phyloP scores from a whole-genome alignment of 176 grass and related monocot genomes.

The Neostapfia colusana region DNA sequence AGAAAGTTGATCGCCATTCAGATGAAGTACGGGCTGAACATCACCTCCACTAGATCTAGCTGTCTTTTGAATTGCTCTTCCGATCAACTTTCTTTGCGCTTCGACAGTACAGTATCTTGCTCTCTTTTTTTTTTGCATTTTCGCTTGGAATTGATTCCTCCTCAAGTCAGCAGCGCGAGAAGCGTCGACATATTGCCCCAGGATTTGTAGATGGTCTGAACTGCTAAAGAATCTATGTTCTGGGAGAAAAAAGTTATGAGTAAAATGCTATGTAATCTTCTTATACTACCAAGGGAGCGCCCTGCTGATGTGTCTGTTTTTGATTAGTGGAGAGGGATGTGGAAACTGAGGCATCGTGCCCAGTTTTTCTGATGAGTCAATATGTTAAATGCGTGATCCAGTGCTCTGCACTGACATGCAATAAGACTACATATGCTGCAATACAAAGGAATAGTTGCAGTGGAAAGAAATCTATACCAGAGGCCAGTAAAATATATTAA shows the following conservation, averaged over 20 bases:
- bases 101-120: background rate
- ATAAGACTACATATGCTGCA: background rate
- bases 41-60: constrained; percentile 50
- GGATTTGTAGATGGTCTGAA: constrained; percentile 13
- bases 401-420: background rate
- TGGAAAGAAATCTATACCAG: constrained; percentile 12
- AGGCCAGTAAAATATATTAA: constrained; percentile 1
- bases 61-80: constrained; percentile 4
- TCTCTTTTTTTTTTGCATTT: constrained; percentile 14
- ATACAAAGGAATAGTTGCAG: background rate
- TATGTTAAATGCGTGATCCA: background rate
- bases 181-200: constrained; percentile 35
- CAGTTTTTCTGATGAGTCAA: constrained; percentile 11
- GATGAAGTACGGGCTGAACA: constrained; percentile 35
- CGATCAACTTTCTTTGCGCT: constrained; percentile 16
- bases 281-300: background rate
- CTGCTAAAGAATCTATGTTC: constrained; percentile 26
- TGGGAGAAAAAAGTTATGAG: background rate
- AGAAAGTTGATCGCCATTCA: constrained; percentile 31
- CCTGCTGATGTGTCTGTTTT: constrained; percentile 29
- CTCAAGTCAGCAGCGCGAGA: constrained; percentile 34
- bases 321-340: constrained; percentile 22
- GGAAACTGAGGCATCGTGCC: background rate
- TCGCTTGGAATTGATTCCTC: constrained; percentile 46
- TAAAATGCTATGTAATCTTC: constrained; percentile 21